A percentile compares a stretch with the other conserved stretches of the same genome.
These are phyloP conservation scores for Knufia fluminis DNA, from an alignment of 2,329 filamentous ascomycete genomes.

Conservation along the genomic window DNA sequence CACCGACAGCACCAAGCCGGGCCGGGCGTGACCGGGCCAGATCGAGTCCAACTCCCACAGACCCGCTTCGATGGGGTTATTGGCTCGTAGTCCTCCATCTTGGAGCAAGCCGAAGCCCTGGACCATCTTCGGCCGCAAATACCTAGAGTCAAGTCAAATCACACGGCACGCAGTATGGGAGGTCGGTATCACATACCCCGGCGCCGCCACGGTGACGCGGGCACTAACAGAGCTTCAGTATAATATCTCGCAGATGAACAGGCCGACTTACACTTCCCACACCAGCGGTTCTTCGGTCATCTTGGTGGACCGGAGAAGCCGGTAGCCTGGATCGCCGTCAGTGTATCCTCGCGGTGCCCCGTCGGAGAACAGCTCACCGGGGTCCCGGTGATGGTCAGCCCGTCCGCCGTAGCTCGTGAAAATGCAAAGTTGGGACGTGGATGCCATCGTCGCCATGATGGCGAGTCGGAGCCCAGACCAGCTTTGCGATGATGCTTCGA, in stretches of 20 bases:
- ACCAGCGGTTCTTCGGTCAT: slow-evolving; percentile 3
- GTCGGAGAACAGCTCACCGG: not conserved
- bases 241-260: not conserved
- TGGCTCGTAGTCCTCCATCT: slow-evolving; percentile 23
- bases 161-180: not conserved
- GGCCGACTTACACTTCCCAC: slow-evolving; percentile 8
- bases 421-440: slow-evolving; percentile 1
- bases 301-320: not conserved
- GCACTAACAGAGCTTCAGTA: not conserved
- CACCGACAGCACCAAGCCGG: slow-evolving; percentile 20
- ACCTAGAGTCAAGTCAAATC: slow-evolving; percentile 15
- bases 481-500: not conserved
- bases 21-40: slow-evolving; percentile 18
- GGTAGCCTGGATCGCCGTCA: slow-evolving; percentile 2
- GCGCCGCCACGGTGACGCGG: slow-evolving; percentile 14
- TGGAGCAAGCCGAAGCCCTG: slow-evolving; percentile 16
- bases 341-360: not conserved
- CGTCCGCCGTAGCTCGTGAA: slow-evolving; percentile 9
- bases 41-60: slow-evolving; percentile 17
- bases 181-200: slow-evolving; percentile 14
- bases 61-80: slow-evolving; percentile 21
- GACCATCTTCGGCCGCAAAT: slow-evolving; percentile 17
- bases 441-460: slow-evolving; percentile 6
- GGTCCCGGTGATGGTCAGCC: not conserved
- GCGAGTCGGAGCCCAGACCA: slow-evolving; percentile 4